Evolutionary conservation across 208 protist species (phyloP).

Genomic region (Trypanosoma melophagium): DNA sequence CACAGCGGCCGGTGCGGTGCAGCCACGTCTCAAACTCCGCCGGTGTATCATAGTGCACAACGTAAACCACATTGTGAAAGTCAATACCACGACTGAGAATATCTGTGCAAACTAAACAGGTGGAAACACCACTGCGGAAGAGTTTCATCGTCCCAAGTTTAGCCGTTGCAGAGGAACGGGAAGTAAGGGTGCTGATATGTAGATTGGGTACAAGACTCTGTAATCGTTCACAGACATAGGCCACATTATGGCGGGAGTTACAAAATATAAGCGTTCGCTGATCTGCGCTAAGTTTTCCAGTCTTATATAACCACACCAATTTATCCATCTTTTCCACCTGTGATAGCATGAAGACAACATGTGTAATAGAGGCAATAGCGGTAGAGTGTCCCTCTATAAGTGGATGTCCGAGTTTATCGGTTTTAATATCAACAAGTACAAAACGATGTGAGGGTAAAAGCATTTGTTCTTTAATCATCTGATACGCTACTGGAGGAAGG

Average conservation of each 20-base stretch:
- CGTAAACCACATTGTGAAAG: conserved; percentile 96
- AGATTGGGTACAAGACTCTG: conserved; percentile 39
- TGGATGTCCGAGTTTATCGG: conserved; percentile 36
- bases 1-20: conserved; percentile 96
- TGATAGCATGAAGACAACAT: conserved; percentile 71
- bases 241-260: conserved; percentile 85
- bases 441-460: conserved; percentile 81
- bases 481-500: conserved; percentile 66
- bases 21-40: conserved; percentile 95
- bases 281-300: conserved; percentile 51
- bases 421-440: conserved; percentile 55
- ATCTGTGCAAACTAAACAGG: conserved; percentile 97
- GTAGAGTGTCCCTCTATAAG: conserved; percentile 6
- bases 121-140: conserved; percentile 91
- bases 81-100: conserved; percentile 97
- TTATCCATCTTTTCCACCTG: conserved; percentile 74
- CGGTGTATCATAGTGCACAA: conserved; percentile 98
- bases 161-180: conserved; percentile 52
- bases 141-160: conserved; percentile 81
- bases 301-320: conserved; percentile 69
- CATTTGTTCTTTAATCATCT: conserved; percentile 76
- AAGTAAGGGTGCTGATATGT: conserved; percentile 65
- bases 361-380: conserved; percentile 28
- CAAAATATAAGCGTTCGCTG: conserved; percentile 86
- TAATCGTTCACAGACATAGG: conserved; percentile 67